Percentiles rank a stretch among this genome's conserved stretches.
phyloP scores from a whole-genome alignment of 2,329 filamentous ascomycete genomes.

The Fusarium verrucosum region DNA sequence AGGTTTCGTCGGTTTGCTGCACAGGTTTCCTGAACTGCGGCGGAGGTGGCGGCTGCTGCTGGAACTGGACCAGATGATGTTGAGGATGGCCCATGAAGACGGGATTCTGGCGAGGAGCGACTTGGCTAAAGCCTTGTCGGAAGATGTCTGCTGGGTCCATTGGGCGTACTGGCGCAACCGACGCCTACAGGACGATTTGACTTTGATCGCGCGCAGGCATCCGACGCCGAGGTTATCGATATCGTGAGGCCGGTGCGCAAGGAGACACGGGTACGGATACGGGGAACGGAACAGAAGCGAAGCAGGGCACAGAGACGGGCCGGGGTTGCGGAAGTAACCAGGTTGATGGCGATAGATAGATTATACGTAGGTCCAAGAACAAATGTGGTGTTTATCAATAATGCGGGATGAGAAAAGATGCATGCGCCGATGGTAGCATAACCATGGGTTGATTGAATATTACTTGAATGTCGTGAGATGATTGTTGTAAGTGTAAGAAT shows the following conservation, averaged over 20 bases:
- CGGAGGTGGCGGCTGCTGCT: slow-evolving; percentile 41
- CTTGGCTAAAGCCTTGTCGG: slow-evolving; percentile 63
- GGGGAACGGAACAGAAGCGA: slow-evolving; percentile 8
- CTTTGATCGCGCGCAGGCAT: slow-evolving; percentile 21
- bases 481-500: slow-evolving; percentile 21
- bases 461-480: slow-evolving; percentile 4
- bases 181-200: slow-evolving; percentile 7
- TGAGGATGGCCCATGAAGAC: slow-evolving; percentile 43
- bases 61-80: slow-evolving; percentile 38
- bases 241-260: slow-evolving; percentile 30
- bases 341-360: slow-evolving; percentile 9
- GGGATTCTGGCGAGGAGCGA: slow-evolving; percentile 52
- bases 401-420: not conserved
- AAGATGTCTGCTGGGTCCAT: slow-evolving; percentile 71
- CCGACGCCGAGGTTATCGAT: slow-evolving; percentile 15
- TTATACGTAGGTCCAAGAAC: not conserved
- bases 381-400: slow-evolving; percentile 5
- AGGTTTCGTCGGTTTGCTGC: slow-evolving; percentile 53
- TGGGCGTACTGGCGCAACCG: slow-evolving; percentile 19
- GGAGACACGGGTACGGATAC: slow-evolving; percentile 23
- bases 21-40: slow-evolving; percentile 46
- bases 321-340: slow-evolving; percentile 12
- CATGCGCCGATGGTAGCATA: slow-evolving; percentile 7
- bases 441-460: not conserved
- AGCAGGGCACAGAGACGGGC: slow-evolving; percentile 14